These are phyloP conservation scores for Hura crepitans DNA, from an alignment of 441 rosid genomes.

Conservation along the genomic window DNA sequence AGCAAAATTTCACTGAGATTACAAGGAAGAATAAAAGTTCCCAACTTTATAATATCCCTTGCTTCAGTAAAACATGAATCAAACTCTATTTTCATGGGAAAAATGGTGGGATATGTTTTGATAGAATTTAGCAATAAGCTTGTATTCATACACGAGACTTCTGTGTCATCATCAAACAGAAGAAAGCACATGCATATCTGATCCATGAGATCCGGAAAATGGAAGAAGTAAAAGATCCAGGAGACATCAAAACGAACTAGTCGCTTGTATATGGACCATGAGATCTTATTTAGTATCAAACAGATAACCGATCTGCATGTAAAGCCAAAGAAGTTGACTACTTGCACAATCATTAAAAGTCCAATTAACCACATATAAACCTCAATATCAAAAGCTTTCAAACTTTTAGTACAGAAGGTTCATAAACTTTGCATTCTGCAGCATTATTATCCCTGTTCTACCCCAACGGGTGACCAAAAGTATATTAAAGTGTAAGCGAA, in stretches of 20 bases:
- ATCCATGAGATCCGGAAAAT: neutral
- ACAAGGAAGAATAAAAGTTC: neutral
- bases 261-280: neutral
- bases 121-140: neutral
- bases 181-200: neutral
- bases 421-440: neutral
- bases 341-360: neutral
- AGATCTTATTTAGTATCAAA: neutral
- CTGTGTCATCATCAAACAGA: conserved; percentile 2
- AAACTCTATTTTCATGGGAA: neutral
- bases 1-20: conserved; percentile 9
- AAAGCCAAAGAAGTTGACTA: neutral
- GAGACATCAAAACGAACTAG: neutral
- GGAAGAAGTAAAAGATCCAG: neutral
- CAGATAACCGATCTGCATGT: neutral
- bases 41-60: neutral
- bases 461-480: neutral
- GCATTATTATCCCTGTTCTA: neutral
- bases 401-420: neutral
- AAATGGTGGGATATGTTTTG: neutral
- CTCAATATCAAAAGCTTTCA: neutral
- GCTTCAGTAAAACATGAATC: neutral
- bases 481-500: neutral
- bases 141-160: neutral
- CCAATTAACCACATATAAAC: neutral